Evolutionary conservation across 2,329 filamentous ascomycete genomes (phyloP).

Genomic region (Pyrenophora tritici-repentis): DNA sequence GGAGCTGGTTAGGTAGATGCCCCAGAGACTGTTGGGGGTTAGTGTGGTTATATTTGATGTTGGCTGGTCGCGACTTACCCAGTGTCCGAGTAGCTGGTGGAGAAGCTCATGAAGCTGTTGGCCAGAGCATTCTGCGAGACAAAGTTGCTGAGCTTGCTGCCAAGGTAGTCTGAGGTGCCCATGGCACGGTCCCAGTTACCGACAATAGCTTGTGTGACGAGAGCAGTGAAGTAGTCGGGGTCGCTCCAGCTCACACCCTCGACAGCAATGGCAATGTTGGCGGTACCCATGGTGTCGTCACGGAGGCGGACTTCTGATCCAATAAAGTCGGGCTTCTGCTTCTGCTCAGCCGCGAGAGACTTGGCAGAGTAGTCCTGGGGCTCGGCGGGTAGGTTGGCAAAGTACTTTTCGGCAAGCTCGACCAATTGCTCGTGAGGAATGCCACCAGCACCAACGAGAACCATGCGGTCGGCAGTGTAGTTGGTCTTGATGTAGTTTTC

Average conservation of each 20-base stretch:
- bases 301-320: slow-evolving; percentile 94
- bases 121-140: slow-evolving; percentile 94
- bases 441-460: slow-evolving; percentile 93
- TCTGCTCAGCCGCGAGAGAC: slow-evolving; percentile 71
- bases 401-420: slow-evolving; percentile 95
- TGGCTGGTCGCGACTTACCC: slow-evolving; percentile 67
- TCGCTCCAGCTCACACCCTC: slow-evolving; percentile 99
- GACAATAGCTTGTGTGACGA: slow-evolving; percentile 97
- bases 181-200: slow-evolving; percentile 99
- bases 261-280: slow-evolving; percentile 97
- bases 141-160: slow-evolving; percentile 95
- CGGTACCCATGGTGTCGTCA: slow-evolving; percentile 93
- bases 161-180: slow-evolving; percentile 95
- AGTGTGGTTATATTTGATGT: slow-evolving; percentile 21
- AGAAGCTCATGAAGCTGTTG: slow-evolving; percentile 99
- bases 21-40: slow-evolving; percentile 78
- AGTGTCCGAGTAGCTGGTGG: slow-evolving; percentile 98
- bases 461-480: slow-evolving; percentile 99
- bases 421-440: slow-evolving; percentile 93
- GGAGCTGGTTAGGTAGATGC: slow-evolving; percentile 97
- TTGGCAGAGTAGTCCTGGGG: slow-evolving; percentile 76
- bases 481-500: slow-evolving; percentile 98
- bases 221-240: slow-evolving; percentile 96
- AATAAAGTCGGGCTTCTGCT: slow-evolving; percentile 91
- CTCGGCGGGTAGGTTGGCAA: slow-evolving; percentile 76